phyloP scores from a whole-genome alignment of 257 asterid genomes.

The Asclepias syriaca region DNA sequence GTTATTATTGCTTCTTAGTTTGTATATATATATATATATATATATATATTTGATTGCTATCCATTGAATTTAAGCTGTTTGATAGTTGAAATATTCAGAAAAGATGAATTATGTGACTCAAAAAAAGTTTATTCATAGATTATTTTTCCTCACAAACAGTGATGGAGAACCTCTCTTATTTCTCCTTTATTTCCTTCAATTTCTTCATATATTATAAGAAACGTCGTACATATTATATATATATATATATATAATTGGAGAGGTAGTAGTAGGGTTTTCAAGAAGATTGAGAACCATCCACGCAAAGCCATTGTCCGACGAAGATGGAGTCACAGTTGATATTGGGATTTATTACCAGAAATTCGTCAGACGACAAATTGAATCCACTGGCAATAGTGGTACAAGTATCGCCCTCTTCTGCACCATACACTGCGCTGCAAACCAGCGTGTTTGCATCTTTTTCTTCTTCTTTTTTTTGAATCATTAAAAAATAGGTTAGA shows the following conservation, averaged over 20 bases:
- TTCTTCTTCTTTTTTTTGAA: background rate
- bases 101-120: too few species aligned
- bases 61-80: too few species aligned
- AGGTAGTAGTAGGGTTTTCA: background rate
- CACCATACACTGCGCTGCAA: constrained; percentile 17
- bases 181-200: background rate
- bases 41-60: too few species aligned
- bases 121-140: too few species aligned
- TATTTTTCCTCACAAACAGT: background rate
- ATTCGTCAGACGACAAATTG: background rate
- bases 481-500: too few species aligned
- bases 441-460: background rate
- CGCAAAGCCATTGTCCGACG: constrained; percentile 26
- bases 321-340: constrained; percentile 23
- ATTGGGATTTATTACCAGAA: constrained; percentile 24
- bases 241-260: background rate
- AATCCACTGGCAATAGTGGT: constrained; percentile 6
- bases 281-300: constrained; percentile 1
- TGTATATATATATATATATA: too few species aligned
- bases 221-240: too few species aligned
- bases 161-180: background rate
- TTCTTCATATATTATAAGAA: too few species aligned
- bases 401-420: constrained; percentile 19
- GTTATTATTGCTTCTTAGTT: too few species aligned
- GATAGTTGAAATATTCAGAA: too few species aligned